phyloP scores from a whole-genome alignment of 1,284 basidiomycete species.

The Xerocomus nothofagi region DNA sequence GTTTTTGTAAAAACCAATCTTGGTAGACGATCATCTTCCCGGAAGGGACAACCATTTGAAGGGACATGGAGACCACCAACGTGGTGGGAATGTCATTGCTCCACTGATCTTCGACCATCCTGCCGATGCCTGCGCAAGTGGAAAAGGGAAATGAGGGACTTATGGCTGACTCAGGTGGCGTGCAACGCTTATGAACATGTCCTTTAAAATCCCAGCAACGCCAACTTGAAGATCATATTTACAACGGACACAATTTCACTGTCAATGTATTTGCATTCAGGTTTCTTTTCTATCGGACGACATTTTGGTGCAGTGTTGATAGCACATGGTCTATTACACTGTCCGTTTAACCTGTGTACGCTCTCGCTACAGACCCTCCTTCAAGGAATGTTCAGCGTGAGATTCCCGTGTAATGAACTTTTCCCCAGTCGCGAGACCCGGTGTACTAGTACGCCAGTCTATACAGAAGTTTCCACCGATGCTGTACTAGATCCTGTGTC shows the following conservation, averaged over 20 bases:
- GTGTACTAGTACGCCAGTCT: too few relatives aligned
- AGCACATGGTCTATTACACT: not conserved
- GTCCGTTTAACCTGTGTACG: conserved; percentile 2
- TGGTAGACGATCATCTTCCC: conserved; percentile 6
- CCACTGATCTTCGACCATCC: conserved; percentile 5
- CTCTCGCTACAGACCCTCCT: not conserved
- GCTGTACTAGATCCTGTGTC: conserved; percentile 20
- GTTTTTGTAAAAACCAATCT: conserved; percentile 7
- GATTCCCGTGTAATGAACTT: not conserved
- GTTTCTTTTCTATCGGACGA: conserved; percentile 6
- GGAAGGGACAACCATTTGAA: conserved; percentile 17
- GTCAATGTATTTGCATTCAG: not conserved
- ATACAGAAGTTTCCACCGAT: not conserved
- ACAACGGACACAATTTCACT: conserved; percentile 5
- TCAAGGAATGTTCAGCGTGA: not conserved
- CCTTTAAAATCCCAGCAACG: conserved; percentile 7
- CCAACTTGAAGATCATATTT: not conserved
- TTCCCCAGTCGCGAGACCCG: too few relatives aligned
- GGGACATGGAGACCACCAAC: conserved; percentile 33
- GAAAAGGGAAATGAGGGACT: conserved; percentile 33
- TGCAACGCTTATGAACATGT: conserved; percentile 26
- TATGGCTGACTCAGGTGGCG: conserved; percentile 32
- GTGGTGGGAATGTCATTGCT: conserved; percentile 35
- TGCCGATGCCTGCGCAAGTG: conserved; percentile 29
- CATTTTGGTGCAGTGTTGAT: conserved; percentile 6